Evolutionary conservation across 108 stramenopile genomes (phyloP).

Genomic region (Nannochloropsis salina): DNA sequence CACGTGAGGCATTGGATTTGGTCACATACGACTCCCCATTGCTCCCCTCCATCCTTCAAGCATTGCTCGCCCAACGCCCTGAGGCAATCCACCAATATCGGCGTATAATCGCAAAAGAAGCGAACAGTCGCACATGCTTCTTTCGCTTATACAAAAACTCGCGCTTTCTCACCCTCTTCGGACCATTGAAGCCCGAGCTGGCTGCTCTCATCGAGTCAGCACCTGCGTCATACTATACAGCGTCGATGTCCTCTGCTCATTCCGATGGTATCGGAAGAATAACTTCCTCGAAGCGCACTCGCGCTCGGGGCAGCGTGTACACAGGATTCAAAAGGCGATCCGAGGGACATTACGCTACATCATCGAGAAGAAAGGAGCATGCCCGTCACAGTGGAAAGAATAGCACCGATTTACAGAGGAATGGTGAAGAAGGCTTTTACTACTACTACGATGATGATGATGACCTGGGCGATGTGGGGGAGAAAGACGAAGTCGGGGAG

Average conservation of each 20-base stretch:
- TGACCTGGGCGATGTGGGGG: background rate
- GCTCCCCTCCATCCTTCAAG: background rate
- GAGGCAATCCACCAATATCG: conserved; percentile 2
- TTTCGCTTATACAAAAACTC: background rate
- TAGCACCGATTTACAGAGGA: background rate
- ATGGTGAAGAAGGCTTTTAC: background rate
- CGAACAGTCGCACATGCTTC: background rate
- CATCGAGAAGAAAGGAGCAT: background rate
- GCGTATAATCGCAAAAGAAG: background rate
- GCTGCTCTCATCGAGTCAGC: conserved; percentile 2
- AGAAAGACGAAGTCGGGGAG: background rate
- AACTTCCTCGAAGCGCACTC: background rate
- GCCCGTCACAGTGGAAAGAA: background rate
- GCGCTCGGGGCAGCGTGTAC: background rate
- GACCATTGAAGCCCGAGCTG: background rate
- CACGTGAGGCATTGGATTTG: background rate
- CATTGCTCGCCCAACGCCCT: background rate
- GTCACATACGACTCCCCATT: background rate
- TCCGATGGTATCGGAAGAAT: background rate
- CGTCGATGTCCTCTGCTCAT: background rate
- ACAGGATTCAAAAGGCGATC: background rate
- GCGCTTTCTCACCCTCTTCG: background rate
- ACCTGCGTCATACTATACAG: background rate
- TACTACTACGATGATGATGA: conserved; percentile 15
- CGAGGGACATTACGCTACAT: background rate